Percentiles rank a stretch among this genome's conserved stretches.
These are phyloP conservation scores for Wickerhamomyces hampshirensis DNA, from an alignment of 805 yeast species.

Conservation along the genomic window DNA sequence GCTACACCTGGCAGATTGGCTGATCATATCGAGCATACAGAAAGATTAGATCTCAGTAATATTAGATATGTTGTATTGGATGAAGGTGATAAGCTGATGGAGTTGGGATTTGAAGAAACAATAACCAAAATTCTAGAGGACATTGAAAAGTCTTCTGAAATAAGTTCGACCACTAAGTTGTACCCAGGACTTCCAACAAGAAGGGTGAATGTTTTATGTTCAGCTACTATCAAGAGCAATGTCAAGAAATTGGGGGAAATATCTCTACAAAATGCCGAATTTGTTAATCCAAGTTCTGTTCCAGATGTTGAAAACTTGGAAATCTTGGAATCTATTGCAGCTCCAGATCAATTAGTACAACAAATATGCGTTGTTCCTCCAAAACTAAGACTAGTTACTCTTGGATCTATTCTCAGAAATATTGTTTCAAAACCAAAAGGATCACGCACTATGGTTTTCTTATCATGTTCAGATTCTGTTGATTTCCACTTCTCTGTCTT, in stretches of 20 bases:
- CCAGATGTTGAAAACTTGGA: conserved; percentile 26
- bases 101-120: conserved; percentile 94
- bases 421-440: conserved; percentile 33
- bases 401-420: conserved; percentile 60
- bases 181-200: conserved; percentile 60
- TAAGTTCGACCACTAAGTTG: conserved; percentile 30
- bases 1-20: conserved; percentile 97
- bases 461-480: conserved; percentile 95
- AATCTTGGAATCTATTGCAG: conserved; percentile 35
- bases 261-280: conserved; percentile 67
- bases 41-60: conserved; percentile 63
- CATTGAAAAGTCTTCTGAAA: conserved; percentile 39
- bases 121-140: conserved; percentile 66
- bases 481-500: conserved; percentile 83
- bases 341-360: conserved; percentile 90
- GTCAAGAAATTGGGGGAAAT: conserved; percentile 79
- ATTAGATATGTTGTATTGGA: conserved; percentile 87
- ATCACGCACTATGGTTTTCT: conserved; percentile 71
- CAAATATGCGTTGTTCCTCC: conserved; percentile 85
- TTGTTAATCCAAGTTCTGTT: conserved; percentile 41
- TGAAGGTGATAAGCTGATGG: conserved; percentile 96
- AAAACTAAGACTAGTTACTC: conserved; percentile 77
- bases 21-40: conserved; percentile 91
- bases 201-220: conserved; percentile 80
- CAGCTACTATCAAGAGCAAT: conserved; percentile 85